A percentile compares a stretch with the other conserved stretches of the same genome.
Conservation (phyloP, 306 rosid species). For the Vigna reflexopilosa region DNA sequence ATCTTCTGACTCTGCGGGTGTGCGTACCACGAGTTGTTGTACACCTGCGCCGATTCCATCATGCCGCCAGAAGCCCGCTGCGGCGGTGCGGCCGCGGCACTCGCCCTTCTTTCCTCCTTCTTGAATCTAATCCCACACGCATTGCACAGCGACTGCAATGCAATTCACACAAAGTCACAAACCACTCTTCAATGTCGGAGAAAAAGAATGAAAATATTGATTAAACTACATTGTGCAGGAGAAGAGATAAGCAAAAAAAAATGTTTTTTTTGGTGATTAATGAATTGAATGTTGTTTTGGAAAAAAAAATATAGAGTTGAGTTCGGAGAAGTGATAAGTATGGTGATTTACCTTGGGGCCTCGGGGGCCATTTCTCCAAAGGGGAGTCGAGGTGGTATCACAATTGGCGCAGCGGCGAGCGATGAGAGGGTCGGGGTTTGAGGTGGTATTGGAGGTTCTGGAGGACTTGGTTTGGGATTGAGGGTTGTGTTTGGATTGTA, state of each 20-base stretch:
- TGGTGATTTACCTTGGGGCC: conserved; percentile 83
- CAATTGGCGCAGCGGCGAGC: conserved; percentile 99
- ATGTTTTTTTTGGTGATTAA: no score
- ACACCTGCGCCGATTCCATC: conserved; percentile 59
- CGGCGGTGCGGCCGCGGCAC: conserved; percentile 61
- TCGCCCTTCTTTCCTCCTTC: conserved; percentile 91
- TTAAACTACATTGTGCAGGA: no score
- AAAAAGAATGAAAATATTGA: no score
- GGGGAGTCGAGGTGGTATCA: conserved; percentile 98
- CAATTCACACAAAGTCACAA: background rate
- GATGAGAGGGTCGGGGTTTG: conserved; percentile 64
- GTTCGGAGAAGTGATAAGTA: background rate
- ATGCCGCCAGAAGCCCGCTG: conserved; percentile 40
- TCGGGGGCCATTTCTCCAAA: conserved; percentile 97
- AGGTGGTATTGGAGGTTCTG: conserved; percentile 21
- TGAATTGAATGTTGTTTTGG: no score
- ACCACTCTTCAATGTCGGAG: no score
- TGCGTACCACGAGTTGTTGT: conserved; percentile 56
- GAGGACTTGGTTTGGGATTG: conserved; percentile 45
- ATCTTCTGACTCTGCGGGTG: conserved; percentile 65
- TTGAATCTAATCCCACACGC: conserved; percentile 99
- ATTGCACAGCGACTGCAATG: conserved; percentile 87
- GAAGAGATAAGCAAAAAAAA: no score
- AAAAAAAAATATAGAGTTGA: no score
- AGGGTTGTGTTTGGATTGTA: conserved; percentile 64